Percentiles rank a stretch among this genome's conserved stretches.
These are phyloP conservation scores for Agrocybe praecox DNA, from an alignment of 768 basidiomycete genomes.

Conservation along the genomic window DNA sequence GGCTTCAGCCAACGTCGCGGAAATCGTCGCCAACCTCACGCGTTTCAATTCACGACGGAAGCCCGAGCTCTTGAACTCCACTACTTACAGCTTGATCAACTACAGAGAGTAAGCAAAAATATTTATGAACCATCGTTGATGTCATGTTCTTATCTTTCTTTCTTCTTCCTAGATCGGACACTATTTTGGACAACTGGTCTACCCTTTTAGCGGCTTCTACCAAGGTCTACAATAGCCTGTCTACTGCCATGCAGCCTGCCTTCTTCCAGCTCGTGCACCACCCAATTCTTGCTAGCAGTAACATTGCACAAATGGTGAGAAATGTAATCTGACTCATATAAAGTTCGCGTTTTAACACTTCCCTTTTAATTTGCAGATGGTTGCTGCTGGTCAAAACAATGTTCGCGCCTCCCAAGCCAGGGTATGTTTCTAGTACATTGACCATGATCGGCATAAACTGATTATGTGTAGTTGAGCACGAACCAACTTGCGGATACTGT, in stretches of 20 bases:
- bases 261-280: slow-evolving; percentile 78
- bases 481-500: slow-evolving; percentile 60
- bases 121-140: neutral
- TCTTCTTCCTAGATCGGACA: slow-evolving; percentile 51
- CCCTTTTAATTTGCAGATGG: slow-evolving; percentile 31
- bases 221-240: slow-evolving; percentile 54
- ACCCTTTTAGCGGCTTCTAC: slow-evolving; percentile 50
- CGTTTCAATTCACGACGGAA: slow-evolving; percentile 62
- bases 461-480: slow-evolving; percentile 45
- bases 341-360: neutral
- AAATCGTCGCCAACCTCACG: slow-evolving; percentile 58
- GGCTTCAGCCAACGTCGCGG: slow-evolving; percentile 44
- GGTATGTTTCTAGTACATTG: slow-evolving; percentile 20
- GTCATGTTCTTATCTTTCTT: neutral
- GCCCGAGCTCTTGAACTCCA: slow-evolving; percentile 64
- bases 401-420: slow-evolving; percentile 64
- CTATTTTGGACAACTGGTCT: slow-evolving; percentile 52
- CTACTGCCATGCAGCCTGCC: slow-evolving; percentile 48
- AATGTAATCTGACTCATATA: neutral
- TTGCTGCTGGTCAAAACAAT: slow-evolving; percentile 62
- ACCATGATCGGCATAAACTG: neutral
- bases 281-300: slow-evolving; percentile 59
- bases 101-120: slow-evolving; percentile 62
- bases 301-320: slow-evolving; percentile 52
- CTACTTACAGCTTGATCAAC: slow-evolving; percentile 63